Evolutionary conservation across 2,329 filamentous ascomycete genomes (phyloP).

Genomic region (Epichloe aotearoae): DNA sequence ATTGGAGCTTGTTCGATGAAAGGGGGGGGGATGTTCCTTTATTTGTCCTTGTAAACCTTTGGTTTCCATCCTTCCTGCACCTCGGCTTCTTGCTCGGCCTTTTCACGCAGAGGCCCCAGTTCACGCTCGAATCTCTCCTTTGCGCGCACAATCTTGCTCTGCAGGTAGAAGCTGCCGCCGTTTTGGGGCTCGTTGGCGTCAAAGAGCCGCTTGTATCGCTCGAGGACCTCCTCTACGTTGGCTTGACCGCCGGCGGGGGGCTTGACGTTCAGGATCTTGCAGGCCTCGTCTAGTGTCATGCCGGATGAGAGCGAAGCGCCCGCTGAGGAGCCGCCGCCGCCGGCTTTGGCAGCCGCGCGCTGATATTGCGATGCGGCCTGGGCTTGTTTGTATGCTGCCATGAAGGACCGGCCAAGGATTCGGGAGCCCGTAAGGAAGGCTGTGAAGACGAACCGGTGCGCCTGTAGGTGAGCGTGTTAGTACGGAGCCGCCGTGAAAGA

Average conservation of each 20-base stretch:
- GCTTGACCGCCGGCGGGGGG: constrained; percentile 66
- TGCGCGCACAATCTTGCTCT: constrained; percentile 89
- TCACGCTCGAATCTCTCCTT: constrained; percentile 88
- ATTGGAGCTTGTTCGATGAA: not conserved
- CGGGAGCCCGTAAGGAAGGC: constrained; percentile 83
- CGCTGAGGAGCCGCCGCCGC: constrained; percentile 40
- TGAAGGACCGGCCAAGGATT: constrained; percentile 84
- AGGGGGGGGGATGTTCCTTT: constrained; percentile 5
- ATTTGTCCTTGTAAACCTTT: constrained; percentile 84
- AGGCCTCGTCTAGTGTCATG: constrained; percentile 90
- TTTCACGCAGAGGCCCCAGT: constrained; percentile 57
- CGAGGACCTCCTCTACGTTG: constrained; percentile 66
- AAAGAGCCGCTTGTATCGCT: constrained; percentile 87
- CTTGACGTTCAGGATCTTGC: constrained; percentile 92
- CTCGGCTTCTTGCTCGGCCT: constrained; percentile 63
- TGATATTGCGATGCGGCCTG: constrained; percentile 75
- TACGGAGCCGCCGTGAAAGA: not conserved
- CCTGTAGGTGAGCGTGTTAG: constrained; percentile 38
- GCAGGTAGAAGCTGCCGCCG: constrained; percentile 93
- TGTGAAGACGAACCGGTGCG: constrained; percentile 78
- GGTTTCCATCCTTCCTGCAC: constrained; percentile 81
- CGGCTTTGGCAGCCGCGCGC: constrained; percentile 53
- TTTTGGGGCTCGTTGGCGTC: constrained; percentile 91
- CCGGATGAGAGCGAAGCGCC: constrained; percentile 49
- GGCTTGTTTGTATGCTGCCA: constrained; percentile 92